Base-by-base conservation (phyloP, 2,329 filamentous ascomycete species). In the Botryosphaeria agaves region DNA sequence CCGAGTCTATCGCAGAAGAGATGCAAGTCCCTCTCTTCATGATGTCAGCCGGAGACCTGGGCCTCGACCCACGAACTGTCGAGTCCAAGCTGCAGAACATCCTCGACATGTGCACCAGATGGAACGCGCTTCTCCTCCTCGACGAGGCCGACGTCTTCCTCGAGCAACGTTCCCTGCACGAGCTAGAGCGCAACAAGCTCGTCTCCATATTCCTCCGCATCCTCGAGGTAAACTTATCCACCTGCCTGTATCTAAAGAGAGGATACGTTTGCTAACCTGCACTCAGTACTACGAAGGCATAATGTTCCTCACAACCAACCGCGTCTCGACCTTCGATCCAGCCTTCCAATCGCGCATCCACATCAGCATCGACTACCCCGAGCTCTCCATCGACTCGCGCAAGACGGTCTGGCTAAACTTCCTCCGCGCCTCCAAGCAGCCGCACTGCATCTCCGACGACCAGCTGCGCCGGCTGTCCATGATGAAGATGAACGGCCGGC, bases 51-150 rank as follows among this genome's bases (percentile, higher is more conserved):
- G 62, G 61, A 7, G 64, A 69, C 32, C 50, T 69, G 0, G 63
- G 63, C 11, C 51, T 55, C 7, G 48, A 56, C 20, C 53, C 59
- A 0, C 33, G 41, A 1, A 42, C 44, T 0, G 55, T 68, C 4
- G 62, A 68, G 36, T 36, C 40, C 0, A 53, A 51, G 15, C 51
- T 69, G 5, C 51, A 57, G 23, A 46, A 55, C 21, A 56, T 66
- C 12, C 45, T 65, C 1, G 54, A 57, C 26, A 60, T 66, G 51
- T 53, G 55, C 35, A 56, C 55, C 0, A 56, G 52, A 34, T 69
- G 64, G 64, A 59, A 61, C 21, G 59, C 60, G 8, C 54, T 70
- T 4, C 49, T 67, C 0, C 55, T 69, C 3, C 53, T 66, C 3
- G 64, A 67, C 41, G 62, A 64, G 33, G 63, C 61, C 25, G 57